Percentiles rank a stretch among this genome's conserved stretches.
These are phyloP conservation scores for Xylaria castorea DNA, from an alignment of 495 filamentous ascomycete genomes.

Conservation along the genomic window DNA sequence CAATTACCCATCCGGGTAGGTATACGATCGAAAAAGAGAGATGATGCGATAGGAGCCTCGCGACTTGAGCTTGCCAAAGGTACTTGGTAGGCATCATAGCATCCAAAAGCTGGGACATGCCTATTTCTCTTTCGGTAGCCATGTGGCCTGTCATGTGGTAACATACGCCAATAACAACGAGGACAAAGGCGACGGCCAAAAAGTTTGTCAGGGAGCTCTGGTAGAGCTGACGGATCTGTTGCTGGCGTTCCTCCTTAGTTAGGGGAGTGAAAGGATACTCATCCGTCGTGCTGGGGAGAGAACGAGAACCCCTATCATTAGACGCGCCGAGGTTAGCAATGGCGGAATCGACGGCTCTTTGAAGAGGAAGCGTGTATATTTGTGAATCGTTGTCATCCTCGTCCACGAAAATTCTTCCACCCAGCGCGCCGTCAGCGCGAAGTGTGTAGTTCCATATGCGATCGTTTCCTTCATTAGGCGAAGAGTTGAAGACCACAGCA, in stretches of 20 bases:
- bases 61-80: slow-evolving; percentile 71
- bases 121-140: slow-evolving; percentile 77
- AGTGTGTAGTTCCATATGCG: slow-evolving; percentile 87
- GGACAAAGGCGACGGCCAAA: slow-evolving; percentile 70
- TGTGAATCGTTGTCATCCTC: slow-evolving; percentile 69
- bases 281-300: slow-evolving; percentile 55
- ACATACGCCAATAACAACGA: slow-evolving; percentile 69
- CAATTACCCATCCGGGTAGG: slow-evolving; percentile 71
- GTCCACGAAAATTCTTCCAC: slow-evolving; percentile 62
- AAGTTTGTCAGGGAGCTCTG: slow-evolving; percentile 72
- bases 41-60: slow-evolving; percentile 70
- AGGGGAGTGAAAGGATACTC: slow-evolving; percentile 77
- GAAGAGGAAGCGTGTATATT: slow-evolving; percentile 77
- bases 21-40: slow-evolving; percentile 73
- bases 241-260: slow-evolving; percentile 67
- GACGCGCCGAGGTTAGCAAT: slow-evolving; percentile 62
- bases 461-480: slow-evolving; percentile 68
- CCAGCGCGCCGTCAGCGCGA: slow-evolving; percentile 69
- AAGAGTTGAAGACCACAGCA: slow-evolving; percentile 75
- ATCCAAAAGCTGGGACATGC: slow-evolving; percentile 80
- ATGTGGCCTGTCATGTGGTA: slow-evolving; percentile 82
- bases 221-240: slow-evolving; percentile 67
- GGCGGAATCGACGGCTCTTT: slow-evolving; percentile 74
- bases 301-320: neutral
- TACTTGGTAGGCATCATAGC: slow-evolving; percentile 76